phyloP scores from a whole-genome alignment of 257 asterid species.

The Echites panduratus region DNA sequence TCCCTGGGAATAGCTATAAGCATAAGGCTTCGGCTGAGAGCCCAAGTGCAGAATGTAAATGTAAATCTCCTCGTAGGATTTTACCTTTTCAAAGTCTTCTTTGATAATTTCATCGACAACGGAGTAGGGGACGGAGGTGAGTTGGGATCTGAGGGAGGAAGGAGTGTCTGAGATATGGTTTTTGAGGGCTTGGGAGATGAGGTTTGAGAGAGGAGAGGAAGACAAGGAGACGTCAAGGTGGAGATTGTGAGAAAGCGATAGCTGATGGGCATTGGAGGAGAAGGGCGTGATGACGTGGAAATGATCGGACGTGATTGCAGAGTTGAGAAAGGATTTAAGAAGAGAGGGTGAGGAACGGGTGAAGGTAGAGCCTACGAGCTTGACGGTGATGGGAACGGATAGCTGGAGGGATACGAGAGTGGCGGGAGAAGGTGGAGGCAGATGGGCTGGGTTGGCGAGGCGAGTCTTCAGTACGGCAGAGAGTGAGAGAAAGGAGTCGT shows the following conservation, averaged over 20 bases:
- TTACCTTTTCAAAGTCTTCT: constrained; percentile 59
- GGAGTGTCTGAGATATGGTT: constrained; percentile 42
- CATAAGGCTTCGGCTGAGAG: constrained; percentile 49
- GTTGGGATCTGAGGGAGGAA: constrained; percentile 51
- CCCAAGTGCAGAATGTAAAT: constrained; percentile 70
- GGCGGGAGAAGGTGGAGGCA: constrained; percentile 40
- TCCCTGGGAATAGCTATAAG: constrained; percentile 65
- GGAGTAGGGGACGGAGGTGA: constrained; percentile 53
- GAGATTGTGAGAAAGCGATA: constrained; percentile 73
- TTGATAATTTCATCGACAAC: constrained; percentile 47
- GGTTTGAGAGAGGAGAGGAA: constrained; percentile 36
- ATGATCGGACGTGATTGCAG: constrained; percentile 70
- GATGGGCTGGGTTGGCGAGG: constrained; percentile 38
- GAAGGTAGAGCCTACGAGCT: constrained; percentile 73
- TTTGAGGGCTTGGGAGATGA: constrained; percentile 43
- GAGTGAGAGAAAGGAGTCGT: constrained; percentile 56
- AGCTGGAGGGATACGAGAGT: constrained; percentile 53
- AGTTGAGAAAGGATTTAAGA: constrained; percentile 55
- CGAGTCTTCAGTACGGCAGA: constrained; percentile 52
- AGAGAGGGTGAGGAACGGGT: constrained; percentile 51
- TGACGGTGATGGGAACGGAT: constrained; percentile 64
- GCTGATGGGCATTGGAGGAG: constrained; percentile 43
- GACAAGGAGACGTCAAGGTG: constrained; percentile 53
- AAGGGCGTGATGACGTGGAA: constrained; percentile 89
- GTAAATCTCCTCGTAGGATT: constrained; percentile 50